A percentile compares a stretch with the other conserved stretches of the same genome.
Evolutionary conservation across 257 asterid species (phyloP).

Genomic region (Catharanthus roseus): DNA sequence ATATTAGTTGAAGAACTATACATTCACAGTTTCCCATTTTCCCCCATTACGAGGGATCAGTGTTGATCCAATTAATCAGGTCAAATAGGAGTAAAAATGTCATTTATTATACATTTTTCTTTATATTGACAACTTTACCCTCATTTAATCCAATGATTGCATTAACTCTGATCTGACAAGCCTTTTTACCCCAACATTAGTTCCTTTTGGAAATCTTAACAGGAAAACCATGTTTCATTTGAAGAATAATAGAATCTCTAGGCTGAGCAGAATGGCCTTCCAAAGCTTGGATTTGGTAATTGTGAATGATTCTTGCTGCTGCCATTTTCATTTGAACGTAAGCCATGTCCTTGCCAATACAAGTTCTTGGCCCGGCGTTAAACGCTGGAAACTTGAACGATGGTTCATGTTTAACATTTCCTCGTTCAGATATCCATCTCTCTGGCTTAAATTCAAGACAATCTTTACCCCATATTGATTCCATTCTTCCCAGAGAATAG

Average conservation of each 20-base stretch:
- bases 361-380: constrained; percentile 8
- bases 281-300: constrained; percentile 2
- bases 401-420: neutral
- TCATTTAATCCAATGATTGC: too few species aligned
- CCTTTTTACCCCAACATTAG: too few species aligned
- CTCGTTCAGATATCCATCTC: constrained; percentile 6
- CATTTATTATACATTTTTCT: too few species aligned
- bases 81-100: too few species aligned
- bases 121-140: too few species aligned
- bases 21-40: neutral
- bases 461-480: constrained; percentile 4
- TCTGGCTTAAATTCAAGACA: neutral
- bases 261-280: neutral
- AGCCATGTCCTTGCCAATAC: constrained; percentile 9
- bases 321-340: constrained; percentile 7
- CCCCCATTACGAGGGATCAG: neutral
- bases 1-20: too few species aligned
- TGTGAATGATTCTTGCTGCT: neutral
- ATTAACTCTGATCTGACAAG: too few species aligned
- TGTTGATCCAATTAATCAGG: too few species aligned
- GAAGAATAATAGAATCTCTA: neutral
- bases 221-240: constrained; percentile 3
- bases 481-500: constrained; percentile 7
- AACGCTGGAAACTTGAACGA: constrained; percentile 11
- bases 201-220: constrained; percentile 1